These are phyloP conservation scores for Annulohypoxylon truncatum DNA, from an alignment of 2,329 filamentous ascomycete species.

Conservation along the genomic window DNA sequence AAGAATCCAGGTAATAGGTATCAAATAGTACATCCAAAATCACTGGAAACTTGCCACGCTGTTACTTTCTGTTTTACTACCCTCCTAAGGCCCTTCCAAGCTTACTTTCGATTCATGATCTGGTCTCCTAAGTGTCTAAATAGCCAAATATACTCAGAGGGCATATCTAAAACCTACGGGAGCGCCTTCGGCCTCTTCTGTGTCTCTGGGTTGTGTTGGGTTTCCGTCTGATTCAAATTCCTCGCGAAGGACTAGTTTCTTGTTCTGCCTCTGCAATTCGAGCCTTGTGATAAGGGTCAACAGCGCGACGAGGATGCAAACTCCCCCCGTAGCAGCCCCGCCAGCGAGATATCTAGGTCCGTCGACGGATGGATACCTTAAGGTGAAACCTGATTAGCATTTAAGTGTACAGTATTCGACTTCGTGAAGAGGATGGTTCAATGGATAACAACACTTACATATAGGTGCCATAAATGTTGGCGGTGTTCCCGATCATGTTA, in stretches of 20 bases:
- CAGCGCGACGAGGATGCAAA: slow-evolving; percentile 69
- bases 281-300: slow-evolving; percentile 65
- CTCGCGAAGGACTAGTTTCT: slow-evolving; percentile 64
- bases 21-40: slow-evolving; percentile 5
- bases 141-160: slow-evolving; percentile 31
- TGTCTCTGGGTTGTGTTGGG: slow-evolving; percentile 7
- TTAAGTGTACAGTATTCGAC: background rate
- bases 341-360: slow-evolving; percentile 62
- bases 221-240: slow-evolving; percentile 39
- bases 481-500: slow-evolving; percentile 73
- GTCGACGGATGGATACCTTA: slow-evolving; percentile 51
- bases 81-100: background rate
- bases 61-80: background rate
- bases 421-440: background rate
- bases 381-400: slow-evolving; percentile 12
- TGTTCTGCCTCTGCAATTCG: slow-evolving; percentile 70
- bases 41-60: slow-evolving; percentile 2
- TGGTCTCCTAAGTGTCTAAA: background rate
- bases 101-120: background rate
- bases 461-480: slow-evolving; percentile 60
- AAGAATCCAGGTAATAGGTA: too few species aligned
- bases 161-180: slow-evolving; percentile 46
- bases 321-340: slow-evolving; percentile 70
- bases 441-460: slow-evolving; percentile 50
- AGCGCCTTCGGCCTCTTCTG: slow-evolving; percentile 20